Conservation (phyloP, 129 eudicot genomes). For the Artemisia annua region DNA sequence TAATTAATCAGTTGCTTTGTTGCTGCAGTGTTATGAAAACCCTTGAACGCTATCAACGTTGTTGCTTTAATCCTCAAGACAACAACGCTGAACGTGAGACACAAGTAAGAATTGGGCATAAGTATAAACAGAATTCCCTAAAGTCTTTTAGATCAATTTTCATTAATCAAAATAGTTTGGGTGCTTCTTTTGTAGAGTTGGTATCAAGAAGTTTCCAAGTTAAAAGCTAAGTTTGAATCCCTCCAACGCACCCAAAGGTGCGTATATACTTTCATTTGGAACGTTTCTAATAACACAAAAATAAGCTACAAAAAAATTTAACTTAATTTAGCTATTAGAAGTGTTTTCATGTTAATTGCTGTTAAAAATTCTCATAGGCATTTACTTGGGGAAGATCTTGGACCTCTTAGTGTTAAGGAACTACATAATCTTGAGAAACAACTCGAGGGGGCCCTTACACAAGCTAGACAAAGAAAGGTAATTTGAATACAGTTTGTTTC, state of each 20-base stretch:
- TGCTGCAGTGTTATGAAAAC: slow-evolving; percentile 61
- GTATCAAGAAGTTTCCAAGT: slow-evolving; percentile 78
- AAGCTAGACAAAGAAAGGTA: slow-evolving; percentile 94
- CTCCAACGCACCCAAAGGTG: slow-evolving; percentile 93
- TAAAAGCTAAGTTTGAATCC: slow-evolving; percentile 83
- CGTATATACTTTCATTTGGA: background rate
- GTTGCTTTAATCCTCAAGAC: slow-evolving; percentile 66
- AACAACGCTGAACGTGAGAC: slow-evolving; percentile 60
- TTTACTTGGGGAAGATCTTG: slow-evolving; percentile 97
- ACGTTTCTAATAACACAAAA: background rate
- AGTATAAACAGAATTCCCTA: background rate
- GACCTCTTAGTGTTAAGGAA: slow-evolving; percentile 79
- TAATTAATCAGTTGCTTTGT: slow-evolving; percentile 7
- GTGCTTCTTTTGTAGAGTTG: slow-evolving; percentile 52
- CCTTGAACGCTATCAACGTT: slow-evolving; percentile 84
- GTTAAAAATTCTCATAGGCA: slow-evolving; percentile 48
- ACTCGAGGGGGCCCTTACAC: slow-evolving; percentile 93
- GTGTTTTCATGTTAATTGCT: background rate
- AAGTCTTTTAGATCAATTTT: background rate
- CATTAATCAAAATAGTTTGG: background rate
- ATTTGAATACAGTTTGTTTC: too few relatives aligned
- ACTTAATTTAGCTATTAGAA: background rate
- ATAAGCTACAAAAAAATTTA: background rate
- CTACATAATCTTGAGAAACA: slow-evolving; percentile 91
- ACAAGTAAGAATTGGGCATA: slow-evolving; percentile 47